Evolutionary conservation across 352 stramenopile genomes (phyloP), one percentile per base, ranked within the genome.

Genomic region (Pythium diclinum): DNA sequence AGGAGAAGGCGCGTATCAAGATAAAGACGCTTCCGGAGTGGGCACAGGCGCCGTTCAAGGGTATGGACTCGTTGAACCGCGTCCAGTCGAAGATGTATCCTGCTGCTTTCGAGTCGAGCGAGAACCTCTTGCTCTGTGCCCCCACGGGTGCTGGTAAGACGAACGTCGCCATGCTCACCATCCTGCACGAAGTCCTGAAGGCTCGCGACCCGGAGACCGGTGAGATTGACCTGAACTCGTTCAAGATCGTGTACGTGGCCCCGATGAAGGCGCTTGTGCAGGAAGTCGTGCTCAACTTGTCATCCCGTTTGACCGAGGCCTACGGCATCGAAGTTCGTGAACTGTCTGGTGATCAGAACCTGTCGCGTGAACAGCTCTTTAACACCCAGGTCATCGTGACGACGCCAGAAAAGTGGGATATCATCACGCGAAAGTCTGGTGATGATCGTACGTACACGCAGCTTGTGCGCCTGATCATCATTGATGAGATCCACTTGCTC

Each of bases 191-290:
- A 67, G 87, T 99, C 13, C 97, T 97, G 62, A 97, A 98, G 71
- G 97, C 85, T 46, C 73, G 78, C 63, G 74, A 94, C 69, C 64
- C 72, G 19, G 74, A 89, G 21, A 90, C 87, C 19, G 88, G 94
- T 6, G 77, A 85, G 16, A 95, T 99, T 64, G 96, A 99, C 74
- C 61, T 98, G 19, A 90, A 96, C 40, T 88, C 90, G 17, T 99
- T 99, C 76, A 99, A 99, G 81, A 99, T 99, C 71, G 97, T 99
- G 34, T 99, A 99, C 62, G 96, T 99, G 38, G 98, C 98, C 23
- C 98, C 98, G 5, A 99, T 99, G 98, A 99, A 99, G 76, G 98
- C 98, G 44, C 80, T 99, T 16, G 98, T 99, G 6, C 97, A 99
- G 82, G 98, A 99, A 88, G 92, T 99, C 34, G 97, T 99, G 42